phyloP scores from a whole-genome alignment of 192 early-diverging fungal genomes.

The Phlyctochytrium bullatum region DNA sequence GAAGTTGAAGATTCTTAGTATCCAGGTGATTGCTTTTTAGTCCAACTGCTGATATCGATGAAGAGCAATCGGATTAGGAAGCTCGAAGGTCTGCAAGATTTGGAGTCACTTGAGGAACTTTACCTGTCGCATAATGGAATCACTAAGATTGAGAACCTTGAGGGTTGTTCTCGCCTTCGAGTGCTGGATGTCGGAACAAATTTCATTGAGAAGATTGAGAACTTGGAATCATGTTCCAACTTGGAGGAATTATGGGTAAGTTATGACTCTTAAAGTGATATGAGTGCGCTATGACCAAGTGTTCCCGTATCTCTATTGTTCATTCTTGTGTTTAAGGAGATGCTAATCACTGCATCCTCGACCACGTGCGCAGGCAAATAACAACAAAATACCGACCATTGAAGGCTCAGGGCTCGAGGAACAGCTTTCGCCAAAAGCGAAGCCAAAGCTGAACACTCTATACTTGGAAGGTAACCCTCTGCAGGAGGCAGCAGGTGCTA shows the following conservation, averaged over 20 bases:
- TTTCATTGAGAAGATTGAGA: constrained; percentile 66
- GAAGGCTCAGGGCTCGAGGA: constrained; percentile 63
- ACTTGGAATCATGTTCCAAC: constrained; percentile 61
- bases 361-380: constrained; percentile 49
- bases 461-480: constrained; percentile 97
- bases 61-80: constrained; percentile 82
- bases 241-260: constrained; percentile 91
- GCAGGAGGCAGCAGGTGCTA: constrained; percentile 68
- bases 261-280: constrained; percentile 2
- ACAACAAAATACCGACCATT: constrained; percentile 74
- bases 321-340: constrained; percentile 8
- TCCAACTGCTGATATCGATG: constrained; percentile 62
- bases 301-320: no score
- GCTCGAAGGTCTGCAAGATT: constrained; percentile 70
- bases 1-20: constrained; percentile 45
- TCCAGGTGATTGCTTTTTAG: constrained; percentile 39
- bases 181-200: constrained; percentile 90
- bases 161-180: constrained; percentile 65
- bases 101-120: constrained; percentile 78
- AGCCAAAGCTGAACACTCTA: constrained; percentile 68
- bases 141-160: constrained; percentile 70
- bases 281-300: no score
- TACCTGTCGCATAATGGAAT: constrained; percentile 94
- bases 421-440: constrained; percentile 54
- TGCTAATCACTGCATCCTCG: background rate